These are phyloP conservation scores for Conringia planisiliqua DNA, from an alignment of 345 rosid genomes.

Conservation along the genomic window DNA sequence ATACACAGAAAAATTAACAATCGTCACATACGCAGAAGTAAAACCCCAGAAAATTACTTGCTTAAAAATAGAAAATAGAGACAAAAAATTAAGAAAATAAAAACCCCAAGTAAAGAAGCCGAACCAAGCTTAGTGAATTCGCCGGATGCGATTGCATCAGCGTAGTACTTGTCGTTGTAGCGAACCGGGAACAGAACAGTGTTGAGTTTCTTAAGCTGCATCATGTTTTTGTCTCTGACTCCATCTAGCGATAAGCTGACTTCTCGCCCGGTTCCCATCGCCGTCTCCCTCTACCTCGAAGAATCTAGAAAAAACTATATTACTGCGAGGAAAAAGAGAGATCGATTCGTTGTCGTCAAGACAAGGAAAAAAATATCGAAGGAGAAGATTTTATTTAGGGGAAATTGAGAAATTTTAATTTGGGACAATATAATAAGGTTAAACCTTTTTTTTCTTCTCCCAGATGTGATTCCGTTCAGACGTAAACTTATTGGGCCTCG, in stretches of 20 bases:
- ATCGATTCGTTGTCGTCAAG: conserved; percentile 5
- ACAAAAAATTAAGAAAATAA: neutral
- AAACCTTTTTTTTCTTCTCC: neutral
- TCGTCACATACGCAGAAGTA: neutral
- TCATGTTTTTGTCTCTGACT: conserved; percentile 94
- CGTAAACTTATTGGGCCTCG: neutral
- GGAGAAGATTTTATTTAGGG: neutral
- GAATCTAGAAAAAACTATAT: conserved; percentile 5
- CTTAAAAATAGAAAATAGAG: neutral
- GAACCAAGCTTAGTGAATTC: conserved; percentile 92
- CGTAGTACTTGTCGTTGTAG: conserved; percentile 88
- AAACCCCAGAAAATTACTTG: neutral
- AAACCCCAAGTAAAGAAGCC: neutral
- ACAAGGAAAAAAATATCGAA: neutral
- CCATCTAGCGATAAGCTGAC: conserved; percentile 77
- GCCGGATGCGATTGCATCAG: conserved; percentile 79
- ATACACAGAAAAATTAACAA: neutral
- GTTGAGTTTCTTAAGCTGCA: conserved; percentile 97
- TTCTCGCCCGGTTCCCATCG: conserved; percentile 81
- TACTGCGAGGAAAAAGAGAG: neutral
- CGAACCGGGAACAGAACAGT: conserved; percentile 88
- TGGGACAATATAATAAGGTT: neutral
- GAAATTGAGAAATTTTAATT: neutral
- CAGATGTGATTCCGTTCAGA: neutral
- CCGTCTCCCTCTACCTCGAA: conserved; percentile 23